Evolutionary conservation across 2,329 filamentous ascomycete genomes (phyloP).

Genomic region (Ophiostoma montium): DNA sequence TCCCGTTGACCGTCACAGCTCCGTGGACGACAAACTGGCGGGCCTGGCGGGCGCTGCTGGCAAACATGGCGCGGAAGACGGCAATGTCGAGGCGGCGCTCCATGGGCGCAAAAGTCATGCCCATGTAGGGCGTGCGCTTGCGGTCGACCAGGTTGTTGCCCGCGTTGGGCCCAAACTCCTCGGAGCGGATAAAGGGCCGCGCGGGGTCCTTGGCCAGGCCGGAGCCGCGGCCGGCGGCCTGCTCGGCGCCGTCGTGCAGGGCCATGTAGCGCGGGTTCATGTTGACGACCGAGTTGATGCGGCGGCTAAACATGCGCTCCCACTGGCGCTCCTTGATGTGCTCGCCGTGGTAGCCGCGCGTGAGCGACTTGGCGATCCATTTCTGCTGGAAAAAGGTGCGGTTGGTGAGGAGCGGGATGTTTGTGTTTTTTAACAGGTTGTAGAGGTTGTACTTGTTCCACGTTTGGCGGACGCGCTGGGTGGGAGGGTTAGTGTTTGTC

Average conservation of each 20-base stretch:
- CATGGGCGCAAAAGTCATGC: constrained; percentile 86
- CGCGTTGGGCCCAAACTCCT: constrained; percentile 6
- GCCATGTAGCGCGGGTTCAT: constrained; percentile 77
- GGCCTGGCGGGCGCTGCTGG: constrained; percentile 83
- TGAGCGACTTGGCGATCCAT: constrained; percentile 76
- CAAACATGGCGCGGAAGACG: constrained; percentile 85
- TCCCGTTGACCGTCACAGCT: constrained; percentile 87
- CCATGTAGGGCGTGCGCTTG: constrained; percentile 70
- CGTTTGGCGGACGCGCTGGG: constrained; percentile 88
- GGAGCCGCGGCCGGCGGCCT: constrained; percentile 71
- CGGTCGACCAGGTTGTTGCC: constrained; percentile 19
- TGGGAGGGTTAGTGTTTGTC: not conserved
- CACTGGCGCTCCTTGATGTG: constrained; percentile 87
- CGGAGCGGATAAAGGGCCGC: not conserved
- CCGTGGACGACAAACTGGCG: constrained; percentile 91
- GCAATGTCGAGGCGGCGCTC: constrained; percentile 90
- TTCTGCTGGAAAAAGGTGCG: constrained; percentile 95
- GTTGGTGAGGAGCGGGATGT: constrained; percentile 24
- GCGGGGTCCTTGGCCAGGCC: constrained; percentile 30
- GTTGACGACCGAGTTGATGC: constrained; percentile 67
- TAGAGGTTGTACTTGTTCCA: constrained; percentile 98
- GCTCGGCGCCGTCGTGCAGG: constrained; percentile 63
- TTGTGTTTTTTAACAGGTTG: constrained; percentile 52
- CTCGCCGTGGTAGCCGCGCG: constrained; percentile 86
- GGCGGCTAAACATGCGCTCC: constrained; percentile 80